These are phyloP conservation scores for Musa itinerans DNA, from an alignment of 176 grass and related monocot genomes.

Conservation along the genomic window DNA sequence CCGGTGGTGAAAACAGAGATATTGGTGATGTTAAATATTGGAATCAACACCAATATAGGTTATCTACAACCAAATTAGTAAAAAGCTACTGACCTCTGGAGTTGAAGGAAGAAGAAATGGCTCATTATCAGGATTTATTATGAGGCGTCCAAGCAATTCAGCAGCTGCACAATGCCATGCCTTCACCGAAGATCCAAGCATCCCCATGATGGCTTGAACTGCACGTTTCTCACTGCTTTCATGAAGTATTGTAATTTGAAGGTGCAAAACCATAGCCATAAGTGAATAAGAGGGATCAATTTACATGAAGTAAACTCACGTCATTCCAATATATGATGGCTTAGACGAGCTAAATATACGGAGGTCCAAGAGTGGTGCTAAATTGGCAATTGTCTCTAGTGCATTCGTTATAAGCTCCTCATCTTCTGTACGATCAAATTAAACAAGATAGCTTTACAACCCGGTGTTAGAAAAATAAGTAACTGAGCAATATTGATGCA, in stretches of 20 bases:
- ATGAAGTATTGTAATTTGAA: slow-evolving; percentile 12
- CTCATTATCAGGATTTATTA: slow-evolving; percentile 99
- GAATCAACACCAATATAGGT: not conserved
- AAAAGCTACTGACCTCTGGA: slow-evolving; percentile 38
- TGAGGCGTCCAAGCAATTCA: slow-evolving; percentile 88
- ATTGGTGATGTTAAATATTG: not conserved
- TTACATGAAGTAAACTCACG: slow-evolving; percentile 37
- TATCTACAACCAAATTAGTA: not conserved
- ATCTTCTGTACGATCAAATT: slow-evolving; percentile 60
- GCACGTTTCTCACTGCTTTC: slow-evolving; percentile 73
- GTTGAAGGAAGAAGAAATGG: slow-evolving; percentile 71
- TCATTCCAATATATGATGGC: slow-evolving; percentile 83
- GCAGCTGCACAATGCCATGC: slow-evolving; percentile 92
- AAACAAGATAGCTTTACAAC: slow-evolving; percentile 13
- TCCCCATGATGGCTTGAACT: slow-evolving; percentile 90
- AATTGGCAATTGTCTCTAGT: slow-evolving; percentile 93
- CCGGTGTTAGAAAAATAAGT: not conserved
- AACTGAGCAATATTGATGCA: not conserved
- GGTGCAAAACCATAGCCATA: slow-evolving; percentile 8
- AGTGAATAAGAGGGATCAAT: slow-evolving; percentile 2
- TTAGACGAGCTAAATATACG: slow-evolving; percentile 93
- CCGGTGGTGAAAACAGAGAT: not conserved
- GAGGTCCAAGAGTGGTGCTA: slow-evolving; percentile 89
- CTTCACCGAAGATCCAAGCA: slow-evolving; percentile 84
- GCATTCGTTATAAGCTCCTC: slow-evolving; percentile 98